phyloP scores from a whole-genome alignment of 805 yeast species.

The Saccharomycopsis schoenii region DNA sequence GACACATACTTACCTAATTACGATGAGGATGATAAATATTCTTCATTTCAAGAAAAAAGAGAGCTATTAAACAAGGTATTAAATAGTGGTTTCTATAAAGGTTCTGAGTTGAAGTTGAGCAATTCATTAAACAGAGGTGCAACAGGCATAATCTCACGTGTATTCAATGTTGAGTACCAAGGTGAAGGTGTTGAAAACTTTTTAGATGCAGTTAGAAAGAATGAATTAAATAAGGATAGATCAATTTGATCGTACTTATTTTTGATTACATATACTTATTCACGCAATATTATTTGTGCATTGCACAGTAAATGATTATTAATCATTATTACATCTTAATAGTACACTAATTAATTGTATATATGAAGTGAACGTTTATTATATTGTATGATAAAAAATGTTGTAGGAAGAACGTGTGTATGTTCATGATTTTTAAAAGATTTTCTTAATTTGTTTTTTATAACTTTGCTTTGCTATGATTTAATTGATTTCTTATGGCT shows the following conservation, averaged over 20 bases:
- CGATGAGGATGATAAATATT: constrained; percentile 22
- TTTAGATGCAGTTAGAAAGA: constrained; percentile 32
- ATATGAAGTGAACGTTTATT: neutral
- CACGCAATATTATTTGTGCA: neutral
- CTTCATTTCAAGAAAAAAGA: constrained; percentile 21
- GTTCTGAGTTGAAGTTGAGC: constrained; percentile 33
- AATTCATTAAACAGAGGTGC: constrained; percentile 37
- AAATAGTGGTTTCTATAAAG: constrained; percentile 39
- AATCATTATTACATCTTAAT: neutral
- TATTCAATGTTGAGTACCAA: constrained; percentile 37
- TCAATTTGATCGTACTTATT: neutral
- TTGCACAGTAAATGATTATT: neutral
- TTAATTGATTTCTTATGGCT: neutral
- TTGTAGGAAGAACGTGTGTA: neutral
- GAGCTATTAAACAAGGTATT: constrained; percentile 34
- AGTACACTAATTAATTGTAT: neutral
- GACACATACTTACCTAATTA: constrained; percentile 31
- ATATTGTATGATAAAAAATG: constrained; percentile 1
- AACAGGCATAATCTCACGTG: constrained; percentile 38
- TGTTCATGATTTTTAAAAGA: neutral
- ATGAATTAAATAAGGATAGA: constrained; percentile 8
- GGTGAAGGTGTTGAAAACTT: constrained; percentile 51
- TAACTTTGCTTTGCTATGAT: neutral
- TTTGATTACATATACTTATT: neutral
- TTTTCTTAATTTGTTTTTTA: neutral